These are phyloP conservation scores for Craterostigma plantagineum DNA, from an alignment of 257 asterid genomes.

Conservation along the genomic window DNA sequence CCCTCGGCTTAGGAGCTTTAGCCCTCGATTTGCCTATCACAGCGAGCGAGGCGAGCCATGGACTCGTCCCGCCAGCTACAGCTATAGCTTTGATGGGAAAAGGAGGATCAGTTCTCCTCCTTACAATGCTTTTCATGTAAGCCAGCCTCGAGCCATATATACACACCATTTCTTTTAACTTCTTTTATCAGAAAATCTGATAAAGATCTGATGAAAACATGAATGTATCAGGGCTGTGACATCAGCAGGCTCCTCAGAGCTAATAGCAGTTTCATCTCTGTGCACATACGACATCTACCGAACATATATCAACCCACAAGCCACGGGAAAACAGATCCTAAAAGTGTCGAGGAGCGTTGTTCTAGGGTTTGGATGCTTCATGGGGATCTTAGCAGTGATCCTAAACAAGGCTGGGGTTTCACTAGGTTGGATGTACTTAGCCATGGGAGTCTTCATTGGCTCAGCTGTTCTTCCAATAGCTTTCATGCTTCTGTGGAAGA, in stretches of 20 bases:
- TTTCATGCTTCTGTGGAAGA: constrained; percentile 75
- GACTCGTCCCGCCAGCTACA: constrained; percentile 89
- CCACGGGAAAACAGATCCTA: constrained; percentile 62
- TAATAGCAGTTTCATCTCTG: constrained; percentile 77
- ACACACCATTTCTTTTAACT: background rate
- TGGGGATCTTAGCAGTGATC: constrained; percentile 78
- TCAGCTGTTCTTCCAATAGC: constrained; percentile 90
- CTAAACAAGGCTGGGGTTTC: constrained; percentile 79
- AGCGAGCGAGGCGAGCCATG: constrained; percentile 68
- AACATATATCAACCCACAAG: constrained; percentile 67
- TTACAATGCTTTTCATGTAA: constrained; percentile 88
- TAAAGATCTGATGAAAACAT: too few species aligned
- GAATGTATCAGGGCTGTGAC: constrained; percentile 75
- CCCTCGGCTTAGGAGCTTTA: constrained; percentile 83
- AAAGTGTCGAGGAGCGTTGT: constrained; percentile 50
- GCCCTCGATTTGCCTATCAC: constrained; percentile 83
- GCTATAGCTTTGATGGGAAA: constrained; percentile 91
- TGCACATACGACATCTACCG: constrained; percentile 87
- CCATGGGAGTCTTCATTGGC: constrained; percentile 81
- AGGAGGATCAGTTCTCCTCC: constrained; percentile 86
- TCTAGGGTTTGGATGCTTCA: constrained; percentile 53
- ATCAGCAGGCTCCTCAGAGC: constrained; percentile 89
- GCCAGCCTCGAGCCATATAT: constrained; percentile 9
- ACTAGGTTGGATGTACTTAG: constrained; percentile 89
- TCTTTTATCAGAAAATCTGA: background rate